These are phyloP conservation scores for Russula compacta DNA, from an alignment of 768 basidiomycete genomes.

Conservation along the genomic window DNA sequence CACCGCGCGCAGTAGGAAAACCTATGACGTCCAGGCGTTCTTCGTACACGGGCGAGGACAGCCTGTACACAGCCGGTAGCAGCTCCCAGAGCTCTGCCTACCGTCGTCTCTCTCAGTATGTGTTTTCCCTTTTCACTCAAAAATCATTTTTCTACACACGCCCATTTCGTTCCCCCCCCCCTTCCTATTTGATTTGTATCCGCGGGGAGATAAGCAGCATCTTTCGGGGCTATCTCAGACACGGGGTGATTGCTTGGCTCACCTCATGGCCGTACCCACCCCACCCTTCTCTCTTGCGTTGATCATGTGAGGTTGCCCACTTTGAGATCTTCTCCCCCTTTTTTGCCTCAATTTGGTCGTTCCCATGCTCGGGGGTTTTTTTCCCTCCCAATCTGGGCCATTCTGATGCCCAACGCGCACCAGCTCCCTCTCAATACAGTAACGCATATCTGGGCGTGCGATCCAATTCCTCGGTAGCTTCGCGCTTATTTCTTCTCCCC, in stretches of 20 bases:
- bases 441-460: neutral
- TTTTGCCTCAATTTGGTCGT: slow-evolving; percentile 1
- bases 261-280: slow-evolving; percentile 7
- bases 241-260: neutral
- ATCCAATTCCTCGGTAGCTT: slow-evolving; percentile 16
- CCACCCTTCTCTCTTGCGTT: neutral
- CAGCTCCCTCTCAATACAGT: neutral
- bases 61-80: neutral
- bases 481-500: slow-evolving; percentile 7
- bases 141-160: neutral
- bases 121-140: neutral
- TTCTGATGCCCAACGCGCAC: neutral
- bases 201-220: slow-evolving; percentile 1
- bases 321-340: slow-evolving; percentile 1
- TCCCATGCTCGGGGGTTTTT: neutral
- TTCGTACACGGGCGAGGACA: slow-evolving; percentile 16
- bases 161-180: neutral
- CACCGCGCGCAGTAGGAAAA: slow-evolving; percentile 2
- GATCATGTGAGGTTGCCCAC: slow-evolving; percentile 6
- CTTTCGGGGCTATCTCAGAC: slow-evolving; percentile 3
- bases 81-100: slow-evolving; percentile 7
- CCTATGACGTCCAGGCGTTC: slow-evolving; percentile 15
- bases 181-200: slow-evolving; percentile 1
- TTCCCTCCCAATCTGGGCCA: slow-evolving; percentile 1
- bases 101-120: slow-evolving; percentile 18